phyloP scores from a whole-genome alignment of 2,329 filamentous ascomycete genomes.

The Arthrobotrys megalospora region DNA sequence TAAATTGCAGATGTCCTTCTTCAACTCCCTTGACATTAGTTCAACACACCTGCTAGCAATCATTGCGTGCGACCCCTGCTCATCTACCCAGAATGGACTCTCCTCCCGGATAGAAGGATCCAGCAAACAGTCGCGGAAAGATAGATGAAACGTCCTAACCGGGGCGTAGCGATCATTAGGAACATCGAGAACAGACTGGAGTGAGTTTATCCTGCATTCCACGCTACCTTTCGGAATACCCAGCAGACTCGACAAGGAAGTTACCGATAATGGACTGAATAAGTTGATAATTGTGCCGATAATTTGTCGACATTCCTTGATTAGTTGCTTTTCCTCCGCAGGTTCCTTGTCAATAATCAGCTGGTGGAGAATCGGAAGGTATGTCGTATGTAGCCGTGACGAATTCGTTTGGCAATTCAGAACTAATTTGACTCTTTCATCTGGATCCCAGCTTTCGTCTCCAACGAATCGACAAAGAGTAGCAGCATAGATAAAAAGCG shows the following conservation, averaged over 20 bases:
- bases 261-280: not conserved
- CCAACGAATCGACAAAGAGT: slow-evolving; percentile 65
- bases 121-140: slow-evolving; percentile 65
- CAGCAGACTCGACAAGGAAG: not conserved
- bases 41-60: slow-evolving; percentile 9
- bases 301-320: not conserved
- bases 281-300: slow-evolving; percentile 6
- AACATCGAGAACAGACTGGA: slow-evolving; percentile 24
- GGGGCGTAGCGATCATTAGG: not conserved
- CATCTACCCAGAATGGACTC: not conserved
- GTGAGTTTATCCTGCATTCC: not conserved
- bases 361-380: slow-evolving; percentile 23
- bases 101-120: slow-evolving; percentile 50
- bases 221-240: not conserved
- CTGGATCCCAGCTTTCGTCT: slow-evolving; percentile 22
- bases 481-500: slow-evolving; percentile 65
- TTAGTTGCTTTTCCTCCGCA: not conserved
- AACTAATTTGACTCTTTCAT: slow-evolving; percentile 20
- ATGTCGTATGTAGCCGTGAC: slow-evolving; percentile 23
- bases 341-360: not conserved
- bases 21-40: not conserved
- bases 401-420: not conserved
- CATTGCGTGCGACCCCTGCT: not conserved
- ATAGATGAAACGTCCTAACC: slow-evolving; percentile 21
- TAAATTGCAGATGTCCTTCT: slow-evolving; percentile 64